Conservation (phyloP, 257 asterid species). For the Ophiorrhiza pumila region DNA sequence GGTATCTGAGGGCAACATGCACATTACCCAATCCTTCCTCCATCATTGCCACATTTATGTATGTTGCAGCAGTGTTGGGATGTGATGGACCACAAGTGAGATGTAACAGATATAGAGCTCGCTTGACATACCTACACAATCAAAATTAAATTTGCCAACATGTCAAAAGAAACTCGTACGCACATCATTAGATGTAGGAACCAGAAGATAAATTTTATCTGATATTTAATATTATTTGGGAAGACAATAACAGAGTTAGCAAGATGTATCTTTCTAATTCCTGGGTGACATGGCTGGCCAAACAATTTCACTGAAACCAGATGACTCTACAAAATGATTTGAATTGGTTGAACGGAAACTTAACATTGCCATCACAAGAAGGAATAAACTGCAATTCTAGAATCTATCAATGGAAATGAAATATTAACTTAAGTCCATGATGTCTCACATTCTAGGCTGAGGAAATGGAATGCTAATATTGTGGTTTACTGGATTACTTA, state of each 20-base stretch:
- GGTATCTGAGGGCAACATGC: slow-evolving; percentile 90
- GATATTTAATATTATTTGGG: not conserved
- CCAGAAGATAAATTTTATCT: not conserved
- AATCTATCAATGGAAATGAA: not conserved
- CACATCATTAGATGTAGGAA: not conserved
- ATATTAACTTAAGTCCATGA: not conserved
- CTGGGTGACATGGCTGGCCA: not conserved
- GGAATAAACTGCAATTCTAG: not conserved
- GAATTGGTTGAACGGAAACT: too few relatives aligned
- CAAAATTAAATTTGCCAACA: slow-evolving; percentile 15
- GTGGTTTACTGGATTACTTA: not conserved
- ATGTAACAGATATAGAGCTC: slow-evolving; percentile 80
- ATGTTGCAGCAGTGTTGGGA: slow-evolving; percentile 96
- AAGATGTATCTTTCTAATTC: not conserved
- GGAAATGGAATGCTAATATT: not conserved
- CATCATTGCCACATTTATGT: slow-evolving; percentile 96
- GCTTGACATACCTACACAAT: slow-evolving; percentile 66
- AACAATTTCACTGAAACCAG: not conserved
- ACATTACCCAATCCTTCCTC: slow-evolving; percentile 96
- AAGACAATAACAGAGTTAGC: not conserved
- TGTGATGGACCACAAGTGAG: slow-evolving; percentile 96
- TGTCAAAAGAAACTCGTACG: not conserved
- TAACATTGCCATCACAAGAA: not conserved
- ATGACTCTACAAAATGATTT: too few relatives aligned
- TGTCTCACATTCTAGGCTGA: not conserved